These are phyloP conservation scores for Strobilomyces confusus DNA, from an alignment of 768 basidiomycete species.

Conservation along the genomic window DNA sequence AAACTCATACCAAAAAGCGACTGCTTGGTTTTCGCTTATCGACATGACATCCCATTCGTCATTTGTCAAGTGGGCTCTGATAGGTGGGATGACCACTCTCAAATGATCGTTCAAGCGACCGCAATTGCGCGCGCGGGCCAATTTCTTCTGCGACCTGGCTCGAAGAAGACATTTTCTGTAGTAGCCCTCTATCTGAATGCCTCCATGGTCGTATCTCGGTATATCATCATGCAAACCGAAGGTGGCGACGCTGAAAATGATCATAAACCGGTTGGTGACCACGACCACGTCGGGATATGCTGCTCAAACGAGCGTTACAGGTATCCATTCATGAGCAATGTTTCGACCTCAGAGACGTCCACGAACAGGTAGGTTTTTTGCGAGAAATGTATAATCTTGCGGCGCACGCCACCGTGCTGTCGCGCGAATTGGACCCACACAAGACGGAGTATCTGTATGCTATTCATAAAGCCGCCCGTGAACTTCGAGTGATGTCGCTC, in stretches of 20 bases:
- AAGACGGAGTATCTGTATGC: too few species aligned
- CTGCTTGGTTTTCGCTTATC: neutral
- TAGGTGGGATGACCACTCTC: neutral
- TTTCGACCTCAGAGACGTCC: neutral
- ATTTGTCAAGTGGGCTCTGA: neutral
- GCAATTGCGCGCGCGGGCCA: neutral
- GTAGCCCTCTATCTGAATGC: neutral
- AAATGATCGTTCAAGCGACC: neutral
- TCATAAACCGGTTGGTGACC: neutral
- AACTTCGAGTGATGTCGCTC: too few species aligned
- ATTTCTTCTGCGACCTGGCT: neutral
- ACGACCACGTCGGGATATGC: neutral
- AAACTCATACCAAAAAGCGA: slow-evolving; percentile 7
- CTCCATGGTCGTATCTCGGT: neutral
- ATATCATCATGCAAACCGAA: neutral
- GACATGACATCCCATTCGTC: neutral
- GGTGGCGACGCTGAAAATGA: too few species aligned
- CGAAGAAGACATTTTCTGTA: neutral
- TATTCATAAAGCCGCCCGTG: too few species aligned
- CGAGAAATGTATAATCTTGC: neutral
- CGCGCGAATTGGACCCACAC: too few species aligned
- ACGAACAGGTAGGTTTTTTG: too few species aligned
- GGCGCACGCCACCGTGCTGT: too few species aligned
- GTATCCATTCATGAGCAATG: neutral
- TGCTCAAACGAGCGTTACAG: neutral